Evolutionary conservation across 2,329 filamentous ascomycete genomes (phyloP).

Genomic region (Fonsecaea monophora): DNA sequence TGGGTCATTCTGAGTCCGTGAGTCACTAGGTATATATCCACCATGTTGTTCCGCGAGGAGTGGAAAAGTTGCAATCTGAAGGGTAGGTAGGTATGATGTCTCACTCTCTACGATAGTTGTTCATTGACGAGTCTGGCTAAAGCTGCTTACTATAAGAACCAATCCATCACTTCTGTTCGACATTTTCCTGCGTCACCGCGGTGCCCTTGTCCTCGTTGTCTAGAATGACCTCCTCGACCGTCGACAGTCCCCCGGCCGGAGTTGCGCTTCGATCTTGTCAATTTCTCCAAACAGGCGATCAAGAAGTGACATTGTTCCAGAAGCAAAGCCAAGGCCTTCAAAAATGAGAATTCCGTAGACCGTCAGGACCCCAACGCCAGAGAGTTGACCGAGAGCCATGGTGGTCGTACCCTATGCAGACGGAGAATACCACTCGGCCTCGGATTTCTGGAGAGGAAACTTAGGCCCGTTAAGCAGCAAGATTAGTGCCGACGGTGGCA

Average conservation of each 20-base stretch:
- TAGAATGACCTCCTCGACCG: slow-evolving; percentile 43
- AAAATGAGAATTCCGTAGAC: slow-evolving; percentile 52
- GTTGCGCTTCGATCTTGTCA: slow-evolving; percentile 47
- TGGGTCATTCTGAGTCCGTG: no score
- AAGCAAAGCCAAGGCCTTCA: slow-evolving; percentile 46
- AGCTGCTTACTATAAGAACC: no score
- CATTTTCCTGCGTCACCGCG: background rate
- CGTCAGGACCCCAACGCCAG: slow-evolving; percentile 47
- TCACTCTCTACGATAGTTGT: no score
- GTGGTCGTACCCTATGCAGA: slow-evolving; percentile 48
- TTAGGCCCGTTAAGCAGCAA: slow-evolving; percentile 9
- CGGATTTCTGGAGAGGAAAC: slow-evolving; percentile 12
- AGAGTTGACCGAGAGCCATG: slow-evolving; percentile 44
- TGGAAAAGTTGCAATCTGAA: no score
- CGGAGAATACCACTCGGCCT: slow-evolving; percentile 11
- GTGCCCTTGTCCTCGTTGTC: background rate
- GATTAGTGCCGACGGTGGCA: slow-evolving; percentile 7
- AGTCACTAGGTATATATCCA: no score
- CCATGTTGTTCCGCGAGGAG: no score
- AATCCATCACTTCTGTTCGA: background rate
- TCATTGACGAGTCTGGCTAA: no score
- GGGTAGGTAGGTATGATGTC: no score
- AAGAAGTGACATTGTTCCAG: slow-evolving; percentile 21
- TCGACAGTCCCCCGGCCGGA: slow-evolving; percentile 41
- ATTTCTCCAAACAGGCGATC: slow-evolving; percentile 47